Percentiles rank a stretch among this genome's conserved stretches.
These are phyloP conservation scores for Saksenaea vasiformis DNA, from an alignment of 371 early-diverging fungal genomes.

Conservation along the genomic window DNA sequence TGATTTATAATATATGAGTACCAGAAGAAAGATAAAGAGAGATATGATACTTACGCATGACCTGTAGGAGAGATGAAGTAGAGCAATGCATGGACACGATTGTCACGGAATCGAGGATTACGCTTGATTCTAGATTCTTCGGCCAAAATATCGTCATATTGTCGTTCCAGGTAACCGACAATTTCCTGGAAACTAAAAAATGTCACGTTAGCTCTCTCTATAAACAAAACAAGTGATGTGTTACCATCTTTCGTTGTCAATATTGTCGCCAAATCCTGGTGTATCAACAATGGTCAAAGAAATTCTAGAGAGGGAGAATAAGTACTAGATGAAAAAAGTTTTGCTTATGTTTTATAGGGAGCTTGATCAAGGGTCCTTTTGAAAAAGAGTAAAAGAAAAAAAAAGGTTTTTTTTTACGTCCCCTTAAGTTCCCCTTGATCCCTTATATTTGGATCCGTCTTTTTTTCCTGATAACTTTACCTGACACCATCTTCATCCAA, in stretches of 20 bases:
- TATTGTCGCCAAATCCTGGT: conserved; percentile 96
- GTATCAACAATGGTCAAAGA: conserved; percentile 93
- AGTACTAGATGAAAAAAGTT: not conserved
- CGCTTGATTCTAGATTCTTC: conserved; percentile 95
- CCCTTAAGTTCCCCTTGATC: conserved; percentile 4
- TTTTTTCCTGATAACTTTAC: conserved; percentile 26
- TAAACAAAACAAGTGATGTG: not conserved
- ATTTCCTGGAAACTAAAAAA: conserved; percentile 73
- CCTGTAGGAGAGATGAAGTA: conserved; percentile 98
- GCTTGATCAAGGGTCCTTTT: conserved; percentile 6
- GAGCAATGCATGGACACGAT: conserved; percentile 95
- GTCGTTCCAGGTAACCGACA: conserved; percentile 90
- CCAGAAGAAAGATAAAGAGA: not conserved
- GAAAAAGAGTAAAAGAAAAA: too few species aligned
- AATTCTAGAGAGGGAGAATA: conserved; percentile 35
- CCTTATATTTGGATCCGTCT: conserved; percentile 9
- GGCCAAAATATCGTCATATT: conserved; percentile 94
- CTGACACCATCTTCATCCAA: conserved; percentile 94
- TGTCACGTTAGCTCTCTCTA: not conserved
- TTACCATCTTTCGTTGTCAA: conserved; percentile 81
- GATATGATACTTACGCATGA: conserved; percentile 67
- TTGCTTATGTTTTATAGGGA: not conserved
- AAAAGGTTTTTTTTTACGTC: conserved; percentile 3
- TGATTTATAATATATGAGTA: not conserved
- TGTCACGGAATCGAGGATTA: conserved; percentile 96